phyloP scores from a whole-genome alignment of 2,329 filamentous ascomycete species.

The Colletotrichum abscissum region DNA sequence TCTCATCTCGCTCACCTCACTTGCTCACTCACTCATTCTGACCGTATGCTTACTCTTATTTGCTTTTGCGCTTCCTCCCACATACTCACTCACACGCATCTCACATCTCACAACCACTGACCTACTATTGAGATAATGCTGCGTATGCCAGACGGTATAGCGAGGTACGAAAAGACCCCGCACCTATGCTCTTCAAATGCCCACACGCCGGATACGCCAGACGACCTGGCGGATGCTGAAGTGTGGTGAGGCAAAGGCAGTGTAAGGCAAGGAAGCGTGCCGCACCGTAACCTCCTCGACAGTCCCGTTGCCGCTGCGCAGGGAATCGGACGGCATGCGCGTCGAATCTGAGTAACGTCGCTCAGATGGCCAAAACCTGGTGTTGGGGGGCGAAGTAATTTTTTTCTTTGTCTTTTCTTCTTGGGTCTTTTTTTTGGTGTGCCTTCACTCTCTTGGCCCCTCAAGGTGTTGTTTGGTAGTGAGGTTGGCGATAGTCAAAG shows the following conservation, averaged over 20 bases:
- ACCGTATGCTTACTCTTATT: background rate
- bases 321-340: too few species aligned
- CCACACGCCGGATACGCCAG: constrained; percentile 11
- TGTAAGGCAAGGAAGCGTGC: constrained; percentile 3
- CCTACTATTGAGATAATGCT: background rate
- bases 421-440: background rate
- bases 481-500: background rate
- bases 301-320: background rate
- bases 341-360: too few species aligned
- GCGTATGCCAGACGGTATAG: background rate
- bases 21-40: too few species aligned
- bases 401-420: background rate
- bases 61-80: background rate
- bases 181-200: background rate
- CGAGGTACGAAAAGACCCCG: background rate
- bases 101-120: background rate
- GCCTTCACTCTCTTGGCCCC: background rate
- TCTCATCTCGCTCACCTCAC: background rate
- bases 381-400: too few species aligned
- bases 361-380: background rate
- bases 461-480: background rate
- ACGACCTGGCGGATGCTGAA: constrained; percentile 13
- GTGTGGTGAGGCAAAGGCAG: constrained; percentile 6
- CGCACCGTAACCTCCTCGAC: constrained; percentile 4
- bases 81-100: background rate